Base-by-base conservation (phyloP, 208 protist species). In the Trypanosoma avium region DNA sequence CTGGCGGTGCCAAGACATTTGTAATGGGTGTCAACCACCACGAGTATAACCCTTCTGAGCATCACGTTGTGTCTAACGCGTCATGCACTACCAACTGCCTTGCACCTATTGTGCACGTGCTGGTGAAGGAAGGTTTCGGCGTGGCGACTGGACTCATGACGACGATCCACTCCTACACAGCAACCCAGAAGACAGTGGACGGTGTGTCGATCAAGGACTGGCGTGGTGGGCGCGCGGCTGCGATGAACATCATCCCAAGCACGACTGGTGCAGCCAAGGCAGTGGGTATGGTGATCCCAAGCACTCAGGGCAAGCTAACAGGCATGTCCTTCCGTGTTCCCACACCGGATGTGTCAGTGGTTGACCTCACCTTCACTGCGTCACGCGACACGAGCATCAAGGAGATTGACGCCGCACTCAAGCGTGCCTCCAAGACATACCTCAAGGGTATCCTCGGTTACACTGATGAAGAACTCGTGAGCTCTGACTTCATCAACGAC, bases 71-170 rank as follows among this genome's bases (percentile, higher is more conserved):
- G 36, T 99, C 93, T 5, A 99, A 99, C 81, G 98, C 99, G 38
- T 99, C 98, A 40, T 99, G 99, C 92, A 99, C 99, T 54, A 99
- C 99, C 66, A 99, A 99, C 95, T 99, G 99, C 88, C 91, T 99
- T 27, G 98, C 99, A 4, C 98, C 99, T 43, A 61, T 99, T 21
- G 97, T 90, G 57, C 98, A 99, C 78, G 86, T 97, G 58, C 43
- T 95, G 32, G 84, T 99, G 55, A 75, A 99, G 67, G 96, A 99
- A 33, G 87, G 90, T 49, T 99, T 97, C 65, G 97, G 95, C 36
- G 98, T 99, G 43, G 74, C 67, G 38, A 92, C 97, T 58, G 95
- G 95, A 47, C 86, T 99, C 45, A 99, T 99, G 98, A 99, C 98
- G 49, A 99, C 99, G 50, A 96, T 99, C 53, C 99, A 99, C 87